Evolutionary conservation across 345 rosid genomes (phyloP), one percentile per base, ranked within the genome.

Genomic region (Leavenworthia alabamica): DNA sequence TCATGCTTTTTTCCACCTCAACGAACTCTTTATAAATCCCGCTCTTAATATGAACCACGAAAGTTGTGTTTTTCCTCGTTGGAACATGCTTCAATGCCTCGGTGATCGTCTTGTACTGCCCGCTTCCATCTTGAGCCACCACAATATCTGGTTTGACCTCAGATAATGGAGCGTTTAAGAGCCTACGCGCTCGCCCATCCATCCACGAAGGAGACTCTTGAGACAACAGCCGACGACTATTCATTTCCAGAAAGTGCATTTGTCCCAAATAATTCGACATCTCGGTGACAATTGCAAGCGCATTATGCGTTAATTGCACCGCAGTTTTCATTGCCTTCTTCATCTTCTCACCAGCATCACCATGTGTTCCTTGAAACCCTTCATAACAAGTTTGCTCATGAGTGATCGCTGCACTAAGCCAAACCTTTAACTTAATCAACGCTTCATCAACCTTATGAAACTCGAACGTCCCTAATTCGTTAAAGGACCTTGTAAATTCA

Each of bases 321-420:
- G 90, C 73, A 4, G 72, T 66, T 41, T 83, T 78, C 73, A 90
- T 62, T 1, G 63, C 66, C 35, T 65, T 26, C 63, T 51, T 81
- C 76, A 87, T 85, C 37, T 74, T 81, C 62, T 77, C 71, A 8
- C 85, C 89, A 1, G 86, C 83, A 1, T 73, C 32, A 0, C 79
- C 62, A 0, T 76, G 72, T 0, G 82, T 73, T 26, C 78, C 82
- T 20, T 72, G 41, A 44, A 90, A 90, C 8, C 84, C 90, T 2
- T 90, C 96, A 27, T 82, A 40, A 76, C 97, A 90, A 4, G 97
- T 85, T 20, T 81, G 77, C 48, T 87, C 80, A 35, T 83, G 82
- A 8, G 83, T 83, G 12, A 82, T 68, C 14, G 93, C 70, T 6
- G 97, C 93, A 31, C 86, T 83, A 6, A 90, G 75, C 97, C 97